These are phyloP conservation scores for Lablab purpureus DNA, from an alignment of 306 rosid genomes.

Conservation along the genomic window DNA sequence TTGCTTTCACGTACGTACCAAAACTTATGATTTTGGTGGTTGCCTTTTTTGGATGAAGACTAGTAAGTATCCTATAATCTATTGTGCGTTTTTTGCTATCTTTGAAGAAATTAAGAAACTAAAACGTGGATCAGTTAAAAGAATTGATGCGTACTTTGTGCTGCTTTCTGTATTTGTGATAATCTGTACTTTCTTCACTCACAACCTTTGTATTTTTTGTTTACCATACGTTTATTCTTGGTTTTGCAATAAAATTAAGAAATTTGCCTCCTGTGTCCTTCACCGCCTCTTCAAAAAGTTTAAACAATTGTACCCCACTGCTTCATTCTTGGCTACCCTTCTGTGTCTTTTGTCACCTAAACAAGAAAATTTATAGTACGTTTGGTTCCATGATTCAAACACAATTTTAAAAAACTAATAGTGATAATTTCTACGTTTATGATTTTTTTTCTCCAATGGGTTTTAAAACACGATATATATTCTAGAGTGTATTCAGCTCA, in stretches of 20 bases:
- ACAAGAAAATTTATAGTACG: not conserved
- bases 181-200: conserved; percentile 19
- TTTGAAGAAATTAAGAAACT: not conserved
- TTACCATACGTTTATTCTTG: not conserved
- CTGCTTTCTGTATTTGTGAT: conserved; percentile 17
- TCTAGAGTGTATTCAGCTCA: not conserved
- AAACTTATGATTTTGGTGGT: conserved; percentile 35
- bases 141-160: not conserved
- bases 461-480: not conserved
- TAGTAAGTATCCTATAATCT: conserved; percentile 21
- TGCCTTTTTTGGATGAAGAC: conserved; percentile 30
- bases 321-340: conserved; percentile 13
- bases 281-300: not conserved
- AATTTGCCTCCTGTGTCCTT: not conserved
- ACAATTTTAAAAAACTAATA: not conserved
- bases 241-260: not conserved
- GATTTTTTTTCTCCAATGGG: not conserved
- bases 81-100: not conserved
- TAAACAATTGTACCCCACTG: not conserved
- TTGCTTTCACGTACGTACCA: conserved; percentile 37
- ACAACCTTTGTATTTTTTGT: conserved; percentile 28
- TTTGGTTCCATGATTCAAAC: not conserved
- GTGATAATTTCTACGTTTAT: not conserved
- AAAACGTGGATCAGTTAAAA: conserved; percentile 7
- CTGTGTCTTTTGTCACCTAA: conserved; percentile 8